Conservation (phyloP, 1,139 yeast species). For the Pichia sp. region DNA sequence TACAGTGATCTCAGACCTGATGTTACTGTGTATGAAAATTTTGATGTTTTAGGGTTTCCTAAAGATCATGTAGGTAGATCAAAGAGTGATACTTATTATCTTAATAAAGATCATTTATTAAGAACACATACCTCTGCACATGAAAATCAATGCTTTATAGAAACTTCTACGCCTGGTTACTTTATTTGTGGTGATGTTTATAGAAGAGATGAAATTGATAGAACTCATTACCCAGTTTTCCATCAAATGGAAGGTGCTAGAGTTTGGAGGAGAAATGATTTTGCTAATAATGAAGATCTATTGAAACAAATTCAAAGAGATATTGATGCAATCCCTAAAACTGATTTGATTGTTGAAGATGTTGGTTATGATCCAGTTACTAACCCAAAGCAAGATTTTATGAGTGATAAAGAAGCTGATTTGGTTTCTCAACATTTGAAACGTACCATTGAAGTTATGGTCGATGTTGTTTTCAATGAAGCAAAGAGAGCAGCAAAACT, state of each 20-base stretch:
- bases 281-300: conserved; percentile 28
- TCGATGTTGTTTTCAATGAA: conserved; percentile 73
- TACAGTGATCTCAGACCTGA: conserved; percentile 79
- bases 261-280: conserved; percentile 55
- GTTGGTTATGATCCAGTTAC: conserved; percentile 44
- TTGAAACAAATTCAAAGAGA: conserved; percentile 45
- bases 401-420: conserved; percentile 62
- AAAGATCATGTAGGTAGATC: conserved; percentile 90
- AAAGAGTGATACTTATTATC: conserved; percentile 85
- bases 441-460: conserved; percentile 74
- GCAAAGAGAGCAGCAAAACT: conserved; percentile 62
- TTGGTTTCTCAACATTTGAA: conserved; percentile 73
- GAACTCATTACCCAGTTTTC: conserved; percentile 95
- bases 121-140: conserved; percentile 95
- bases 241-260: conserved; percentile 98
- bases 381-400: conserved; percentile 77
- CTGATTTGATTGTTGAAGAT: conserved; percentile 73
- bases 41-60: conserved; percentile 89
- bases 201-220: conserved; percentile 89
- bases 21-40: conserved; percentile 75
- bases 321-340: conserved; percentile 57
- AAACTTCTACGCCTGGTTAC: conserved; percentile 72
- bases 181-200: conserved; percentile 94
- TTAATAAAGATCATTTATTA: conserved; percentile 62
- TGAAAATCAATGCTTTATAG: conserved; percentile 74